These are phyloP conservation scores for Monosporozyma unispora DNA, from an alignment of 805 yeast species.

Conservation along the genomic window DNA sequence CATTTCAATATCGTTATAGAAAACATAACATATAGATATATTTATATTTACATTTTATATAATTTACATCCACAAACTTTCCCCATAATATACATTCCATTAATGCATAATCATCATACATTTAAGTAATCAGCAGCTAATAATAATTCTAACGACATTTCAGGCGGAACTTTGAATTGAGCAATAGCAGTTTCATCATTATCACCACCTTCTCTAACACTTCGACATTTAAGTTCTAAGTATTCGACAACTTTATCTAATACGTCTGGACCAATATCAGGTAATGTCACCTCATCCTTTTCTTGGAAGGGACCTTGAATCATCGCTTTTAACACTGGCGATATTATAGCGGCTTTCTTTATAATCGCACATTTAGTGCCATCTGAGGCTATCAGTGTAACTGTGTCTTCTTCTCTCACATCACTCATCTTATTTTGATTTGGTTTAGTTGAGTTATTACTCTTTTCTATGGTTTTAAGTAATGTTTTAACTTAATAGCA, in stretches of 20 bases:
- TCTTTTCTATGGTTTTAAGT: not conserved
- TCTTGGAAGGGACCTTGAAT: slow-evolving; percentile 49
- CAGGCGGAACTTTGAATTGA: slow-evolving; percentile 88
- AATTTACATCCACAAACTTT: not conserved
- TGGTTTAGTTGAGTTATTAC: not conserved
- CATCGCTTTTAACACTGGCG: slow-evolving; percentile 56
- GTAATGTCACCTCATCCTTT: slow-evolving; percentile 45
- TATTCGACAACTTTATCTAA: slow-evolving; percentile 80
- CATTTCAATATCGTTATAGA: not conserved
- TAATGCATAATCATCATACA: slow-evolving; percentile 8
- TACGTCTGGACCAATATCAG: slow-evolving; percentile 61
- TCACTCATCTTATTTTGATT: not conserved
- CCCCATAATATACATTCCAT: not conserved
- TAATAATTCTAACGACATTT: slow-evolving; percentile 80
- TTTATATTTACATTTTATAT: not conserved
- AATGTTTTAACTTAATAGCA: not conserved
- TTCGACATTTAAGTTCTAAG: slow-evolving; percentile 63
- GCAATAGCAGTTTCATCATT: slow-evolving; percentile 46
- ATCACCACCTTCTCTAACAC: slow-evolving; percentile 40
- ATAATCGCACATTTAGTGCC: slow-evolving; percentile 52
- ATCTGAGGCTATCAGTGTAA: slow-evolving; percentile 68
- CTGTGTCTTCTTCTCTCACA: slow-evolving; percentile 14
- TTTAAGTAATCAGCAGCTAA: slow-evolving; percentile 79
- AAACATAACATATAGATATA: not conserved
- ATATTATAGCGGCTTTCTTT: slow-evolving; percentile 67